Conservation (phyloP, 306 rosid species). For the Cucurbita ficifolia region DNA sequence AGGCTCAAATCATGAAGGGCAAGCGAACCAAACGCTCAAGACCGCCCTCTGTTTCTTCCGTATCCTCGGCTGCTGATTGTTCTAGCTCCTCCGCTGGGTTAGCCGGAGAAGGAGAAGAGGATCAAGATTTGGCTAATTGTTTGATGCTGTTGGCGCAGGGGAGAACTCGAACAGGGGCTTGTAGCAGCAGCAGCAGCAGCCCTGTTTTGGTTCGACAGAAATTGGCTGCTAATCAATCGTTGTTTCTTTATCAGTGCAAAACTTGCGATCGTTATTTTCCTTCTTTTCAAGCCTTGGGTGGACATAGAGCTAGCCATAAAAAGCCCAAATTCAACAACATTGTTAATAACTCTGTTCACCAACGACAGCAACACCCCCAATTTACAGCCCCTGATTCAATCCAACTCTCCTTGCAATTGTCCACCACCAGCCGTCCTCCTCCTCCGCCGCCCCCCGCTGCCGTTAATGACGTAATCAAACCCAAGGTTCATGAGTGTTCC, state of each 20-base stretch:
- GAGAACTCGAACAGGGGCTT: background rate
- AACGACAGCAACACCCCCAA: background rate
- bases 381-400: constrained; percentile 20
- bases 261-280: constrained; percentile 63
- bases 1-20: constrained; percentile 38
- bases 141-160: constrained; percentile 72
- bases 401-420: constrained; percentile 36
- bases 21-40: constrained; percentile 64
- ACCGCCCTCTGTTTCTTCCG: constrained; percentile 14
- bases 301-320: constrained; percentile 85
- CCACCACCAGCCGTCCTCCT: constrained; percentile 1
- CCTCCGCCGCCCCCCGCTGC: background rate
- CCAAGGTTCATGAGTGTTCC: constrained; percentile 64
- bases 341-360: background rate
- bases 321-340: constrained; percentile 21
- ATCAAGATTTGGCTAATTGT: constrained; percentile 66
- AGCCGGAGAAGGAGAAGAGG: constrained; percentile 20
- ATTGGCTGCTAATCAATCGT: background rate
- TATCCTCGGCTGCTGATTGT: constrained; percentile 11
- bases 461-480: background rate
- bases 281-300: constrained; percentile 88
- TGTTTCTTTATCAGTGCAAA: constrained; percentile 46
- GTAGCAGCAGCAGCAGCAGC: background rate
- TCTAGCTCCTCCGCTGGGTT: constrained; percentile 5
- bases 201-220: background rate